These are phyloP conservation scores for Aulographum hederae DNA, from an alignment of 2,329 filamentous ascomycete species.

Conservation along the genomic window DNA sequence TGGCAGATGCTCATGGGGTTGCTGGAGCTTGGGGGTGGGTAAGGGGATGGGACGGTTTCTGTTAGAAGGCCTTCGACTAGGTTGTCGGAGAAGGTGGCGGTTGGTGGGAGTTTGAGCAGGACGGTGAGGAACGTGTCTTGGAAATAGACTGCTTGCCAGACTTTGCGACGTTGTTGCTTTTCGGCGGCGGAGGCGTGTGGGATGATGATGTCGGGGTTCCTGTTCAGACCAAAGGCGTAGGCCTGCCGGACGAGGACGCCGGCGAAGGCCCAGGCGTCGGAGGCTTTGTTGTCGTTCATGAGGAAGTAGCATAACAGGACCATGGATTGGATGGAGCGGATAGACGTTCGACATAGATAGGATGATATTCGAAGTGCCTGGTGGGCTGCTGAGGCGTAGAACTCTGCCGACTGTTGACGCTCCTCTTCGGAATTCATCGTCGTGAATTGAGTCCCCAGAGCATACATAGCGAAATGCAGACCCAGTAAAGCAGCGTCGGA, in stretches of 20 bases:
- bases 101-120: conserved; percentile 57
- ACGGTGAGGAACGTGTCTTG: conserved; percentile 73
- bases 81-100: conserved; percentile 63
- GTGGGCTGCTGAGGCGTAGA: conserved; percentile 64
- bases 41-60: conserved; percentile 26
- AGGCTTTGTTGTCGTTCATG: conserved; percentile 73
- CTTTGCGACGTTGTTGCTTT: conserved; percentile 60
- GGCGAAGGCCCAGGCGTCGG: conserved; percentile 67
- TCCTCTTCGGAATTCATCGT: conserved; percentile 37
- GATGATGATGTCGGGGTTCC: conserved; percentile 55
- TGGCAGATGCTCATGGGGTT: conserved; percentile 33
- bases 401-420: conserved; percentile 52
- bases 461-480: conserved; percentile 59
- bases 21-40: conserved; percentile 1
- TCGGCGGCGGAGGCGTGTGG: conserved; percentile 50
- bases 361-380: conserved; percentile 59
- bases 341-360: conserved; percentile 56
- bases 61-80: conserved; percentile 55
- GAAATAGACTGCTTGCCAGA: conserved; percentile 66
- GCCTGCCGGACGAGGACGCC: conserved; percentile 61
- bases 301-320: conserved; percentile 68
- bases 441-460: conserved; percentile 63
- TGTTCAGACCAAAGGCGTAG: conserved; percentile 65
- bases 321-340: conserved; percentile 63
- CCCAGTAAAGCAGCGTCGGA: conserved; percentile 53